Base-by-base conservation (phyloP, 2,329 filamentous ascomycete genomes). In the Aureobasidium sp. region DNA sequence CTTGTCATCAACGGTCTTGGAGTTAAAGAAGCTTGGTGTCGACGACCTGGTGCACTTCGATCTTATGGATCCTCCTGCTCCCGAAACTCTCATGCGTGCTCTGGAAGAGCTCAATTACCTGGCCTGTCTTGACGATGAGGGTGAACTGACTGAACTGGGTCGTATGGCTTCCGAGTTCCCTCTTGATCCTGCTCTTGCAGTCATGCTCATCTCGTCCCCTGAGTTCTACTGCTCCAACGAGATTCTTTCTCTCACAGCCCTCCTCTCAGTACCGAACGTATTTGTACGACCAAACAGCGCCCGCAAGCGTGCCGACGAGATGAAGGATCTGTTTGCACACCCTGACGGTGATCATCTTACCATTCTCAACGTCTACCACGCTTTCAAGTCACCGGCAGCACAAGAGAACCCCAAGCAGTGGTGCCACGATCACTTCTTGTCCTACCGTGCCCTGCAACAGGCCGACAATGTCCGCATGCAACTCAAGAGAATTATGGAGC, bases 181-280 rank as follows among this genome's bases (percentile, higher is more conserved):
- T 39, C 84, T 99, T 25, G 95, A 99, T 73, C 94, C 94, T 1
- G 86, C 91, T 0, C 80, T 99, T 37, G 94, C 94, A 0, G 95
- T 99, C 65, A 97, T 99, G 94, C 83, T 99, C 63, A 97, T 99
- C 74, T 92, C 89, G 12, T 96, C 92, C 8, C 93, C 94, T 12
- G 94, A 99, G 72, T 99, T 99, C 76, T 96, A 94, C 79, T 99
- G 94, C 81, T 96, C 92, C 49, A 97, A 97, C 76, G 94, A 99
- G 79, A 94, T 99, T 44, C 83, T 99, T 15, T 97, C 94, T 45
- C 89, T 99, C 69, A 96, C 92, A 1, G 89, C 94, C 1, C 84
- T 99, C 12, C 85, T 99, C 22, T 97, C 93, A 0, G 94, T 97
- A 12, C 94, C 94, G 0, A 90, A 97, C 73, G 85, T 97, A 64